Evolutionary conservation across 2,329 filamentous ascomycete genomes (phyloP), one percentile per base, ranked within the genome.

Genomic region (Fusarium oligoseptatum): DNA sequence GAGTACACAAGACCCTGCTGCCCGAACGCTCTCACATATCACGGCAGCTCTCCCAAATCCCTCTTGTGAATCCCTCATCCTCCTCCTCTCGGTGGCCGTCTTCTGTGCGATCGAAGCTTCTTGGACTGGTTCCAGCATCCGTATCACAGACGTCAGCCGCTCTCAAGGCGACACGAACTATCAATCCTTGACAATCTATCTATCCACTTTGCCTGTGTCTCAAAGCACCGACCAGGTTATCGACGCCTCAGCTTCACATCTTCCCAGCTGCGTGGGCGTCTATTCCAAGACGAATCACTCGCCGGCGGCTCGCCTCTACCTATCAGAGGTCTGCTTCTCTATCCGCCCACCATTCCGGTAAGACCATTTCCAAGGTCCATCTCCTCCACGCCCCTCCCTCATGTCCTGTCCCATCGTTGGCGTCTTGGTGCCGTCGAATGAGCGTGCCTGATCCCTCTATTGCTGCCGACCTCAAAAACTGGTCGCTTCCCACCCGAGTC

Each of bases 381-480:
- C 76, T 78, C 68, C 71, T 69, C 73, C 66, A 68, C 72, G 24
- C 75, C 75, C 70, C 73, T 70, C 74, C 69, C 68, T 74, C 67
- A 72, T 73, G 63, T 69, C 74, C 56, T 73, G 61, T 82, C 81
- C 76, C 76, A 76, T 80, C 76, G 77, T 77, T 78, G 78, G 78
- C 80, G 81, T 83, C 84, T 68, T 87, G 73, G 67, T 69, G 61
- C 64, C 69, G 75, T 81, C 80, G 80, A 83, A 82, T 82, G 74
- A 79, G 77, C 73, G 70, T 65, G 64, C 72, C 66, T 74, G 64
- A 65, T 75, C 80, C 76, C 80, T 63, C 80, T 67, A 68, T 70
- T 75, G 76, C 77, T 68, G 74, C 72, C 74, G 73, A 71, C 75
- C 85, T 88, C 87, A 89, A 89, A 89, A 90, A 89, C 85, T 85